A percentile compares a stretch with the other conserved stretches of the same genome.
Evolutionary conservation across 495 filamentous ascomycete genomes (phyloP).

Genomic region (Penicillium manginii): DNA sequence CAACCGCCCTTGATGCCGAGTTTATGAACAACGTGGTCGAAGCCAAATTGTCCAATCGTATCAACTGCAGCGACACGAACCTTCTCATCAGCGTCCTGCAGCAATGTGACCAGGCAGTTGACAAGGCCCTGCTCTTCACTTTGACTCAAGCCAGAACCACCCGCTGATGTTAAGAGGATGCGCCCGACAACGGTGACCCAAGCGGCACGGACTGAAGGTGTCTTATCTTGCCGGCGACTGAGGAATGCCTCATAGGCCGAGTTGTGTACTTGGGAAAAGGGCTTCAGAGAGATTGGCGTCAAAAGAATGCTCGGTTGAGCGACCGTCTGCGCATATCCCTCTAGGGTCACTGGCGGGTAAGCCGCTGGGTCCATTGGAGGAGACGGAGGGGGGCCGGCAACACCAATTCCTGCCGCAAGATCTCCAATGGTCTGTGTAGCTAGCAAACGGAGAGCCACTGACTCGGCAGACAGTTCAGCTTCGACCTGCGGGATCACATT

Average conservation of each 20-base stretch:
- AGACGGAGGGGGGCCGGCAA: conserved; percentile 78
- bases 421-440: conserved; percentile 94
- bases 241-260: conserved; percentile 80
- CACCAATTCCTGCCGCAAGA: conserved; percentile 87
- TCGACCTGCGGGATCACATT: conserved; percentile 96
- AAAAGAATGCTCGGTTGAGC: conserved; percentile 68
- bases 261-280: conserved; percentile 80
- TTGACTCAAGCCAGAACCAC: conserved; percentile 78
- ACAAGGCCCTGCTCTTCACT: conserved; percentile 76
- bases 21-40: conserved; percentile 78
- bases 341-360: conserved; percentile 75
- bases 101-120: conserved; percentile 72
- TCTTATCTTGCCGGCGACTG: conserved; percentile 83
- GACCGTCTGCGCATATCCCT: conserved; percentile 54
- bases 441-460: conserved; percentile 78
- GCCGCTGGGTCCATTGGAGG: conserved; percentile 74
- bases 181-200: conserved; percentile 86
- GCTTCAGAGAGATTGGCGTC: conserved; percentile 78
- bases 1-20: conserved; percentile 75
- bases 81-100: conserved; percentile 86
- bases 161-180: conserved; percentile 81
- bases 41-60: conserved; percentile 74
- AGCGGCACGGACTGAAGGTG: conserved; percentile 72
- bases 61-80: conserved; percentile 87
- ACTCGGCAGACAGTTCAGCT: conserved; percentile 88